Evolutionary conservation across 2,329 filamentous ascomycete genomes (phyloP), one percentile per base, ranked within the genome.

Genomic region (Colletotrichum noveboracense): DNA sequence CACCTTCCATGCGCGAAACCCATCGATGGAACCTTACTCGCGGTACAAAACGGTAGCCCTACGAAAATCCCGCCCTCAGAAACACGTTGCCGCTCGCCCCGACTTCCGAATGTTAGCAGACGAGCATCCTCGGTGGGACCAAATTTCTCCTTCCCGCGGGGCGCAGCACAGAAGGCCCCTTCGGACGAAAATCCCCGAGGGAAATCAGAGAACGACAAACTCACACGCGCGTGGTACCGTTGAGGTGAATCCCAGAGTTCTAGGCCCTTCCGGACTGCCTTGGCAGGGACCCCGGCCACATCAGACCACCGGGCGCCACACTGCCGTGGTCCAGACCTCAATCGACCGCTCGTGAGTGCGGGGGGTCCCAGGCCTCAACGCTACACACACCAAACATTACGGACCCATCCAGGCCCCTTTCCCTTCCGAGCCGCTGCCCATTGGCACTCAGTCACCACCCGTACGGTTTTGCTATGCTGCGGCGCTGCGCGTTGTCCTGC

Each of bases 321-420:
- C n/a, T 64, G 73, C 43, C 28, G 70, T 71, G 73, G 70, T 68
- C 73, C 56, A 68, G 73, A 75, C 73, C 70, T n/a, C 70, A 60
- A 75, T 75, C 62, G 70, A 75, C 73, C 73, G 67, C 64, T n/a
- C 43, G 43, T 64, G 60, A 67, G 52, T 71, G 73, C 64, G 73
- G 70, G 73, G 52, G 32, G 43, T 52, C 43, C 43, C 43, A 52
- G 43, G 43, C 43, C 43, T 52, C 43, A 52, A 52, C 43, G 43
- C 43, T 52, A 52, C 43, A 52, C 43, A 52, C n/a, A 52, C 43
- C 18, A 30, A 55, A 43, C 61, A 68, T 58, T 58, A 16, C 67
- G 66, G 67, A 66, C 34, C 72, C 65, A 60, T 64, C 71, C 14
- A 48, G 60, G 61, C 32, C 55, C 36, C 24, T 32, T 28, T 14